Percentiles rank a stretch among this genome's conserved stretches.
phyloP scores from a whole-genome alignment of 2,329 filamentous ascomycete genomes.

The Nemania sp. region DNA sequence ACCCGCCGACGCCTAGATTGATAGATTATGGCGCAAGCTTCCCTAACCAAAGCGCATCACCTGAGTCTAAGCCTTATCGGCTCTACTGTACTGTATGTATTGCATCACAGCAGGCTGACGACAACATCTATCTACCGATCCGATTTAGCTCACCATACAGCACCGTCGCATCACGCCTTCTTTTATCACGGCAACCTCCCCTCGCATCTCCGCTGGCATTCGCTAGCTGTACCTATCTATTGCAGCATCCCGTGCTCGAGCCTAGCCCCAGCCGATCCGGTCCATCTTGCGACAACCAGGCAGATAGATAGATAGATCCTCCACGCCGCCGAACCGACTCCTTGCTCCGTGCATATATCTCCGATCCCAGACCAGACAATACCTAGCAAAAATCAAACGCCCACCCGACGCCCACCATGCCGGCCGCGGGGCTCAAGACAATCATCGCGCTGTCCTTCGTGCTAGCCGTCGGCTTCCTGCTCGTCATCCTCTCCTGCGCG shows the following conservation, averaged over 20 bases:
- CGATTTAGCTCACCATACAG: conserved; percentile 10
- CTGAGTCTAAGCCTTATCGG: conserved; percentile 19
- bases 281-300: conserved; percentile 1
- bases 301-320: neutral
- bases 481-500: conserved; percentile 97
- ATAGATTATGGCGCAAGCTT: conserved; percentile 45
- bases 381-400: too few relatives aligned
- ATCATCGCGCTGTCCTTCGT: conserved; percentile 99
- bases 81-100: too few relatives aligned
- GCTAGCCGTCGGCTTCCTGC: conserved; percentile 97
- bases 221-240: neutral
- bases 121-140: conserved; percentile 35
- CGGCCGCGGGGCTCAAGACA: conserved; percentile 93
- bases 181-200: neutral
- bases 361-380: conserved; percentile 1
- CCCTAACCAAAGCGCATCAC: conserved; percentile 12
- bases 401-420: conserved; percentile 59
- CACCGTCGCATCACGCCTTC: neutral
- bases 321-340: conserved; percentile 10
- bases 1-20: neutral
- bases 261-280: neutral
- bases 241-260: neutral
- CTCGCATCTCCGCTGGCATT: neutral
- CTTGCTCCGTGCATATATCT: neutral
- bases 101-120: conserved; percentile 45